Evolutionary conservation across 306 rosid species (phyloP), one percentile per base, ranked within the genome.

Genomic region (Gastrolobium bilobum): DNA sequence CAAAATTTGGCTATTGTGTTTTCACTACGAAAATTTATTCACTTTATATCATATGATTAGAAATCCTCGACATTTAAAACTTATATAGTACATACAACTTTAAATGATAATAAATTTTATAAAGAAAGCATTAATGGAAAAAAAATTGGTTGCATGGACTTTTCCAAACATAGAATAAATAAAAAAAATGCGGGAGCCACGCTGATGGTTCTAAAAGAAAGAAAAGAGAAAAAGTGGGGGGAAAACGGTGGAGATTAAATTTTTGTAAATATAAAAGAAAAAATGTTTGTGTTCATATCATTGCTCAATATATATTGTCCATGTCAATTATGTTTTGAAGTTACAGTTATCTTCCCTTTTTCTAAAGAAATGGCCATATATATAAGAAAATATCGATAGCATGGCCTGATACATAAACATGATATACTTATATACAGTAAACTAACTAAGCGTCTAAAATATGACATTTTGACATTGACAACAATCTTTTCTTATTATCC

Each of bases 381-480:
- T 6, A 35, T 6, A 61, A 61, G 10, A 37, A 61, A 35, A 35
- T 2, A 61, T 13, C 29, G 4, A 37, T 6, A 42, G 54, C 57
- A 29, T 65, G 35, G 26, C 10, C 30, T 44, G 54, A 68, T 2
- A 31, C 26, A 68, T 13, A n/a, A 29, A 40, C 33, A 40, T 2
- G 8, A 33, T 26, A 56, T 15, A 57, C n/a, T 14, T 10, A n/a
- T 10, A n/a, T 5, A 51, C 73, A 38, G 14, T 8, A 20, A 63
- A 14, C 34, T 42, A 75, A 63, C 6, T 46, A 75, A 74, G 29
- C 61, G 30, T 81, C 37, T 30, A 35, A 75, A 10, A 14, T n/a
- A 38, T 53, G 47, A 53, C 15, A 37, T 8, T 34, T 63, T 62
- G 76, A 82, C 34, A 29, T 29, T 14, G 65, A 72, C 71, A 63